Percentiles rank a stretch among this genome's conserved stretches.
Evolutionary conservation across 257 asterid species (phyloP).

Genomic region (Solanum ossicruentum): DNA sequence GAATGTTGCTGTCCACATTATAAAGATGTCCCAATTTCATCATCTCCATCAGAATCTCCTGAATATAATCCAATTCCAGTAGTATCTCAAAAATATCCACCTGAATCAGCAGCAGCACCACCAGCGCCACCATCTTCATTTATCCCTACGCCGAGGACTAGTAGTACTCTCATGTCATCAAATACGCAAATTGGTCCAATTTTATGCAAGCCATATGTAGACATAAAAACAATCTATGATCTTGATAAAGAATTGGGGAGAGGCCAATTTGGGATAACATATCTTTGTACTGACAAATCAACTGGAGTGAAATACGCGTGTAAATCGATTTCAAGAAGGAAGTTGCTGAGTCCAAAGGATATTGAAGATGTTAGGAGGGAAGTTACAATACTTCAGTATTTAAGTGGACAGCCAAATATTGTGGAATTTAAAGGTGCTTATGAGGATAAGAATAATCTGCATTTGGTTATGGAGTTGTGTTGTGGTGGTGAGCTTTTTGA

Average conservation of each 20-base stretch:
- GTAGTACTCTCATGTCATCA: background rate
- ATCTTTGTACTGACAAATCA: conserved; percentile 22
- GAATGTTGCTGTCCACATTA: conserved; percentile 46
- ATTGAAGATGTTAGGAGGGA: conserved; percentile 26
- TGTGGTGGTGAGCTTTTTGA: conserved; percentile 33
- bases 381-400: conserved; percentile 19
- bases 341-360: conserved; percentile 14
- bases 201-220: conserved; percentile 14
- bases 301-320: conserved; percentile 23
- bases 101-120: background rate
- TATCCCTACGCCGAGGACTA: background rate
- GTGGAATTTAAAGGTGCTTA: conserved; percentile 34
- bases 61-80: conserved; percentile 1
- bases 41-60: conserved; percentile 31
- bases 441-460: conserved; percentile 15
- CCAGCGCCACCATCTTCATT: background rate
- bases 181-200: conserved; percentile 3
- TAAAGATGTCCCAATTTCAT: conserved; percentile 42
- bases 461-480: conserved; percentile 33
- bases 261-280: conserved; percentile 31
- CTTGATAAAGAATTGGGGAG: conserved; percentile 28
- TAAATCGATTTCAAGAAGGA: conserved; percentile 24
- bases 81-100: conserved; percentile 1
- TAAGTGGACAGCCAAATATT: conserved; percentile 32
- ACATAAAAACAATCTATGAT: conserved; percentile 14